These are phyloP conservation scores for Phoenix roebelenii DNA, from an alignment of 176 grass and related monocot genomes.

Conservation along the genomic window DNA sequence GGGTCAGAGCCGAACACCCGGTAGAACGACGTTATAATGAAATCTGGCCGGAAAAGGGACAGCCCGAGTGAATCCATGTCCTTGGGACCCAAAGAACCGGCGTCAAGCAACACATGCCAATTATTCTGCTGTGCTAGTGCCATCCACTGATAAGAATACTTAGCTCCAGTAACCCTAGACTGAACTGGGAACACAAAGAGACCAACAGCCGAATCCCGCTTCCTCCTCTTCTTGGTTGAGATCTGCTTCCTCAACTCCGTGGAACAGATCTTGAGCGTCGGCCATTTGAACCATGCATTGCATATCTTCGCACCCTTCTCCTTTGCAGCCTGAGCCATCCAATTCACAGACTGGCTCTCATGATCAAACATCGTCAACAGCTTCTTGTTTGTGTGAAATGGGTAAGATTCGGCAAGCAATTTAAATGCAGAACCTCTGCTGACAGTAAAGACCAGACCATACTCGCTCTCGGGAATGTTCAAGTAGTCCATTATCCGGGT, in stretches of 20 bases:
- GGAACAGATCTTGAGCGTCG: constrained; percentile 72
- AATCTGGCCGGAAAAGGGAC: constrained; percentile 88
- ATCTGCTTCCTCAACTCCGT: constrained; percentile 81
- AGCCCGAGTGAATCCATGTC: constrained; percentile 97
- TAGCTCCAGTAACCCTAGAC: constrained; percentile 86
- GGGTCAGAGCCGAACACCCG: constrained; percentile 89
- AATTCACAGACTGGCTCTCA: constrained; percentile 94
- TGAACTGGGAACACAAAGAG: constrained; percentile 96
- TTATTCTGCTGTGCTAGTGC: constrained; percentile 97
- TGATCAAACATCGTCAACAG: constrained; percentile 97
- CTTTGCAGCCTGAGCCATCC: constrained; percentile 68
- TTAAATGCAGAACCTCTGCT: constrained; percentile 88
- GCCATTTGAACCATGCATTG: constrained; percentile 83
- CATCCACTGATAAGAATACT: constrained; percentile 99
- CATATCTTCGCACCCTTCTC: constrained; percentile 88
- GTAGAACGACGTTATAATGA: constrained; percentile 97
- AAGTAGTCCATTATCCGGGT: constrained; percentile 92
- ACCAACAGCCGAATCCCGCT: constrained; percentile 69
- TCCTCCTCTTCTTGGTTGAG: constrained; percentile 74
- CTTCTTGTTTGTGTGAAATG: constrained; percentile 85
- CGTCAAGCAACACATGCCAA: constrained; percentile 96
- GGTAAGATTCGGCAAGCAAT: constrained; percentile 84
- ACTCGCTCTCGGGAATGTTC: constrained; percentile 92
- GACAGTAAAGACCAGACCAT: constrained; percentile 84
- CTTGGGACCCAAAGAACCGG: constrained; percentile 88